Evolutionary conservation across 768 basidiomycete genomes (phyloP).

Genomic region (Leccinum uliginosum): DNA sequence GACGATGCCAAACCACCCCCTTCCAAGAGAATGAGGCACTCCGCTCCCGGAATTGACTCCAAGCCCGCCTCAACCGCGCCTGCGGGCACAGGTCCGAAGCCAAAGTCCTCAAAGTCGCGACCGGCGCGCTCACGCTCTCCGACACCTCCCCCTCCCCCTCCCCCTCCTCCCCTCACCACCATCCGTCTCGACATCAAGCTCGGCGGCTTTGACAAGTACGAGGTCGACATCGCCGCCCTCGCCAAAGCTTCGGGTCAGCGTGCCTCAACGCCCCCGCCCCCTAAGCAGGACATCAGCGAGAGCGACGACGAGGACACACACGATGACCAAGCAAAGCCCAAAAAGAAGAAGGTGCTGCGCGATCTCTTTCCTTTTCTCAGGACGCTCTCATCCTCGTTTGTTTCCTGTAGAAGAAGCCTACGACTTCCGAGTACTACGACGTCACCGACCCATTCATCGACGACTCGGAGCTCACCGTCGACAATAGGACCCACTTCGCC

Average conservation of each 20-base stretch:
- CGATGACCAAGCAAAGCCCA: conserved; percentile 31
- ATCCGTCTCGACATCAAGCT: conserved; percentile 65
- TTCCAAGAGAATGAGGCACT: conserved; percentile 26
- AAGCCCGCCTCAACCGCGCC: conserved; percentile 26
- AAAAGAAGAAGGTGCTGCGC: conserved; percentile 36
- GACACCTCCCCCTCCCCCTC: conserved; percentile 45
- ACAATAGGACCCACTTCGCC: conserved; percentile 87
- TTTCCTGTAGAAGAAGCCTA: conserved; percentile 42
- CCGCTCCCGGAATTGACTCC: conserved; percentile 21
- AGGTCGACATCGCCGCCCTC: conserved; percentile 57
- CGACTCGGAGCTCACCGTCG: conserved; percentile 88
- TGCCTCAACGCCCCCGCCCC: conserved; percentile 48
- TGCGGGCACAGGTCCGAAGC: conserved; percentile 40
- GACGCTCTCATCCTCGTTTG: conserved; percentile 6
- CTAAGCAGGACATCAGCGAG: conserved; percentile 51
- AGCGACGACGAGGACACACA: conserved; percentile 47
- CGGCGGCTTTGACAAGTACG: conserved; percentile 72
- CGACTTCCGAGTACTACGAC: conserved; percentile 81
- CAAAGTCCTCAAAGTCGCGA: conserved; percentile 46
- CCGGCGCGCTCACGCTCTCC: conserved; percentile 50
- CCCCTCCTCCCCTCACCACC: conserved; percentile 52
- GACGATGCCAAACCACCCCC: conserved; percentile 27
- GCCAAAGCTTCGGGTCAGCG: conserved; percentile 67
- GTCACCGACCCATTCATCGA: conserved; percentile 92
- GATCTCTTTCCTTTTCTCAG: neutral